A percentile compares a stretch with the other conserved stretches of the same genome.
Evolutionary conservation across 2,329 filamentous ascomycete species (phyloP).

Genomic region (Ambrosiella beaveri): DNA sequence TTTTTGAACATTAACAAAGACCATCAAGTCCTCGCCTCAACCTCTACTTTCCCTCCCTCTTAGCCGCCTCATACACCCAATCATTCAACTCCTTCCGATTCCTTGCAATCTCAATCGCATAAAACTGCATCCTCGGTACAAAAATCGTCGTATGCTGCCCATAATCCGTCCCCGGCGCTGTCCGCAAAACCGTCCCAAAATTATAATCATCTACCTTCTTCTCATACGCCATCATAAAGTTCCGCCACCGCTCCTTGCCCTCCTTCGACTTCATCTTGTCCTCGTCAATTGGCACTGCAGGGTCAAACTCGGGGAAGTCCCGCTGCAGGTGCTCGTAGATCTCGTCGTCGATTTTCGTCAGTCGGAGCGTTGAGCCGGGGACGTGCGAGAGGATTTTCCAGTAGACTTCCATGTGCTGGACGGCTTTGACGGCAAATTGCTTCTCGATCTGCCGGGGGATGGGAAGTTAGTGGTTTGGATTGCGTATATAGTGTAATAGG

Average conservation of each 20-base stretch:
- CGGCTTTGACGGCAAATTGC: conserved; percentile 95
- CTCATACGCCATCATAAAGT: conserved; percentile 86
- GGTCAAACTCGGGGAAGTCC: conserved; percentile 87
- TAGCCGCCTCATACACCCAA: conserved; percentile 81
- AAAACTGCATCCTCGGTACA: conserved; percentile 39
- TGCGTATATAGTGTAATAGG: neutral
- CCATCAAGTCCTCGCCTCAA: neutral
- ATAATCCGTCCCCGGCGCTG: conserved; percentile 66
- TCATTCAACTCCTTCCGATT: conserved; percentile 86
- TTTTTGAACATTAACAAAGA: neutral
- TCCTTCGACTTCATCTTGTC: conserved; percentile 94
- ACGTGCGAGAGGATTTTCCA: conserved; percentile 89
- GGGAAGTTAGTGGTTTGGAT: neutral
- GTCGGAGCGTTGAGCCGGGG: conserved; percentile 68
- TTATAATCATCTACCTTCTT: conserved; percentile 95
- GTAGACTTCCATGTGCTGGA: conserved; percentile 93
- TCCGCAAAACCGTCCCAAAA: conserved; percentile 85
- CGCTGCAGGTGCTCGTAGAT: conserved; percentile 77
- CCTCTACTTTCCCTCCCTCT: conserved; percentile 20
- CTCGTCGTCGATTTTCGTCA: conserved; percentile 90
- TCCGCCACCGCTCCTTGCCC: conserved; percentile 88
- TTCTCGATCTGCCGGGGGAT: conserved; percentile 63
- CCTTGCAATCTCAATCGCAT: conserved; percentile 36
- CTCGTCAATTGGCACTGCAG: conserved; percentile 64
- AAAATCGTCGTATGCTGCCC: conserved; percentile 83